A percentile compares a stretch with the other conserved stretches of the same genome.
These are phyloP conservation scores for Prunus kanzakura DNA, from an alignment of 306 rosid genomes.

Conservation along the genomic window DNA sequence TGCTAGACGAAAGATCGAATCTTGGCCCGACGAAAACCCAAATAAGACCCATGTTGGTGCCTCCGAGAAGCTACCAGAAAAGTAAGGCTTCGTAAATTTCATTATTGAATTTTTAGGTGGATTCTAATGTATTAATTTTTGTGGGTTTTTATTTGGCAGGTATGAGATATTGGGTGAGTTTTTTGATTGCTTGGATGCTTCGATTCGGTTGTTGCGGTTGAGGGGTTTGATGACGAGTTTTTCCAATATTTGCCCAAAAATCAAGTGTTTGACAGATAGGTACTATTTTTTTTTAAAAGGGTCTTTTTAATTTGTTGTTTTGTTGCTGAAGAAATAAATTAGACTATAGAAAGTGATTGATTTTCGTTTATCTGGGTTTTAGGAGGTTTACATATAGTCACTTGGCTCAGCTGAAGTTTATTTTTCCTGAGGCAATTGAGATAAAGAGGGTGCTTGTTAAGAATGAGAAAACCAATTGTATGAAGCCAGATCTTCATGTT, in stretches of 20 bases:
- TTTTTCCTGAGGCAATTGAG: slow-evolving; percentile 67
- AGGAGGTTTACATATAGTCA: slow-evolving; percentile 75
- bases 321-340: not conserved
- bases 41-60: slow-evolving; percentile 2
- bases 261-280: slow-evolving; percentile 71
- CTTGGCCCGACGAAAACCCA: slow-evolving; percentile 3
- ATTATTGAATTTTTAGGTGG: not conserved
- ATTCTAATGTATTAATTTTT: not conserved
- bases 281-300: slow-evolving; percentile 4
- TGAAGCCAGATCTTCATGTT: slow-evolving; percentile 72
- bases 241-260: slow-evolving; percentile 35
- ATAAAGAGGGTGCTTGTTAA: slow-evolving; percentile 39
- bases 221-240: slow-evolving; percentile 45
- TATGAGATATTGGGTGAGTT: slow-evolving; percentile 46
- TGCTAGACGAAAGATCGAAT: not conserved
- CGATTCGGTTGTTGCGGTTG: slow-evolving; percentile 48
- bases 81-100: slow-evolving; percentile 26
- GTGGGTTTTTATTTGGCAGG: slow-evolving; percentile 29
- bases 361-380: slow-evolving; percentile 4
- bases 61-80: slow-evolving; percentile 43
- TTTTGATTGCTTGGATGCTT: slow-evolving; percentile 54
- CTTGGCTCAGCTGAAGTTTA: slow-evolving; percentile 71
- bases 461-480: slow-evolving; percentile 58
- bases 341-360: not conserved
- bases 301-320: not conserved